These are phyloP conservation scores for Striga hermonthica DNA, from an alignment of 305 asterid genomes.

Conservation along the genomic window DNA sequence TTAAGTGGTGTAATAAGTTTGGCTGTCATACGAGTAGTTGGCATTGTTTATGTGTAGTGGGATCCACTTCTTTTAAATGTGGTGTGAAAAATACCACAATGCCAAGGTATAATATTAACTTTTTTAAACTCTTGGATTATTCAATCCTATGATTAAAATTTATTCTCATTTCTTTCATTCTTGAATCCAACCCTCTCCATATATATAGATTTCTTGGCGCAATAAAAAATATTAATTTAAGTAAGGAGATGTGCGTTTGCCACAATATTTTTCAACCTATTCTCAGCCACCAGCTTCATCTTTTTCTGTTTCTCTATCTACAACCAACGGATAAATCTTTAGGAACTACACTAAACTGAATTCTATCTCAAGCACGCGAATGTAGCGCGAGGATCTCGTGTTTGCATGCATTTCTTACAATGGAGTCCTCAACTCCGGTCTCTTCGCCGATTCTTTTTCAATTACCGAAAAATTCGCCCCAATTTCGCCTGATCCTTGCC, in stretches of 20 bases:
- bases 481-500: slow-evolving; percentile 46
- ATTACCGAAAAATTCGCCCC: slow-evolving; percentile 39
- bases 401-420: slow-evolving; percentile 32
- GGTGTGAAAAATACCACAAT: too few species aligned
- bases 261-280: slow-evolving; percentile 28
- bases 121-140: too few species aligned
- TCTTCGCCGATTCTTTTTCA: slow-evolving; percentile 38
- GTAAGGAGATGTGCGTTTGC: slow-evolving; percentile 30
- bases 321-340: slow-evolving; percentile 9
- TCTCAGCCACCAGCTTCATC: slow-evolving; percentile 40
- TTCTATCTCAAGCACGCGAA: slow-evolving; percentile 21
- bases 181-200: too few species aligned
- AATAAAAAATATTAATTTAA: too few species aligned
- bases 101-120: too few species aligned
- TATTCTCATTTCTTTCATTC: too few species aligned
- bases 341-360: slow-evolving; percentile 19
- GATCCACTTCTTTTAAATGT: too few species aligned
- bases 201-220: too few species aligned
- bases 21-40: too few species aligned
- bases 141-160: too few species aligned
- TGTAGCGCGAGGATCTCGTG: slow-evolving; percentile 29
- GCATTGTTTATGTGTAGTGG: too few species aligned
- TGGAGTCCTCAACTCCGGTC: slow-evolving; percentile 38
- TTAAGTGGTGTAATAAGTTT: too few species aligned
- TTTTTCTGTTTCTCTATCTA: slow-evolving; percentile 29